These are phyloP conservation scores for Amauroascus verrucosus DNA, from an alignment of 2,329 filamentous ascomycete species.

Conservation along the genomic window DNA sequence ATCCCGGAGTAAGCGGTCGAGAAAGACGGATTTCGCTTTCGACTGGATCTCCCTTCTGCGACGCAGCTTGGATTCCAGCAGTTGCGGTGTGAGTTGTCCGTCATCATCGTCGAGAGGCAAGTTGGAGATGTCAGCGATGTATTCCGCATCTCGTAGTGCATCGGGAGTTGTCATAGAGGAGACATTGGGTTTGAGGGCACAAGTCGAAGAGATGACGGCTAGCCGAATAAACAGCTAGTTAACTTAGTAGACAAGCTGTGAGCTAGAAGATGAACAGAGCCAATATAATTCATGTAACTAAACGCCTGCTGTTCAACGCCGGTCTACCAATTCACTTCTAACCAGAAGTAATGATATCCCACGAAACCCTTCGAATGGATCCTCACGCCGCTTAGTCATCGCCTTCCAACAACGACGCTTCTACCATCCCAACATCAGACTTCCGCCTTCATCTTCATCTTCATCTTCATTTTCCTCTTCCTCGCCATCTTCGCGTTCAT, in stretches of 20 bases:
- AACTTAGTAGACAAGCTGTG: background rate
- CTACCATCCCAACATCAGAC: background rate
- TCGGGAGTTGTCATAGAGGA: constrained; percentile 39
- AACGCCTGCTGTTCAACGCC: too few species aligned
- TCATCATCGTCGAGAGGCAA: constrained; percentile 21
- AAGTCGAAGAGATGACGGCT: background rate
- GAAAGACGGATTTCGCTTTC: constrained; percentile 37
- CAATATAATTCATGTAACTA: too few species aligned
- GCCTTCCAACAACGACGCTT: background rate
- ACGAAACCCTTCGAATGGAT: too few species aligned
- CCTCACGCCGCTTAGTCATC: background rate
- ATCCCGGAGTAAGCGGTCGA: constrained; percentile 48
- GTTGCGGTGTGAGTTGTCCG: constrained; percentile 3
- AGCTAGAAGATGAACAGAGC: too few species aligned
- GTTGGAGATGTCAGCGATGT: constrained; percentile 38
- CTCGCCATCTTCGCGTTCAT: background rate
- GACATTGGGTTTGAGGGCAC: constrained; percentile 23
- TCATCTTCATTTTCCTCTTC: background rate
- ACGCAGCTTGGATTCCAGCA: background rate
- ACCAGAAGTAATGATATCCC: too few species aligned
- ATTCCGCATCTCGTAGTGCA: constrained; percentile 39
- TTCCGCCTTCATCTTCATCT: constrained; percentile 6
- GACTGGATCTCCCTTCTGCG: constrained; percentile 27
- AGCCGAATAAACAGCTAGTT: background rate
- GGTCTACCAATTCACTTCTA: too few species aligned